Conservation (phyloP, 495 filamentous ascomycete species). For the Xylaria intraflava region DNA sequence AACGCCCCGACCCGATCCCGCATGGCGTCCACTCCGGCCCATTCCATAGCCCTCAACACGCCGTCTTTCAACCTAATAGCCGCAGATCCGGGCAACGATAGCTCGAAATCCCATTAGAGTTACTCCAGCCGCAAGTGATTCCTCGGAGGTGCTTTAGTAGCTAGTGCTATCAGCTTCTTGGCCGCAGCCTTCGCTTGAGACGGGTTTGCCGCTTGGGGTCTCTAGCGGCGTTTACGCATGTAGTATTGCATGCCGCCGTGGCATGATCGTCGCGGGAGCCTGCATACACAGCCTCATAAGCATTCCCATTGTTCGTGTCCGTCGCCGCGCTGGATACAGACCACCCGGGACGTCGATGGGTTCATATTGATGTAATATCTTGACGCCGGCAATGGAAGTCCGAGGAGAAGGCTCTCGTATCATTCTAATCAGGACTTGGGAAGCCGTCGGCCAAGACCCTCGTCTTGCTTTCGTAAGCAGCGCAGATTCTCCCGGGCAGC, state of each 20-base stretch:
- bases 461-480: neutral
- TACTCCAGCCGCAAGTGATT: constrained; percentile 19
- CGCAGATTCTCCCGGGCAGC: too few relatives aligned
- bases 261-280: constrained; percentile 35
- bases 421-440: too few relatives aligned
- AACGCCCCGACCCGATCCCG: constrained; percentile 26
- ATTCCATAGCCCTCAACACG: constrained; percentile 42
- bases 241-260: constrained; percentile 36
- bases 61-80: constrained; percentile 26
- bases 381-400: neutral
- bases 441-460: too few relatives aligned
- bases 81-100: neutral
- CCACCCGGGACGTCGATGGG: too few relatives aligned
- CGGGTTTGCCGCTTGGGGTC: constrained; percentile 37
- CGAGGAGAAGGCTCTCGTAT: too few relatives aligned
- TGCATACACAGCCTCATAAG: constrained; percentile 42
- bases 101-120: neutral
- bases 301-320: constrained; percentile 41
- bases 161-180: constrained; percentile 23
- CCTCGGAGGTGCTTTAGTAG: constrained; percentile 19
- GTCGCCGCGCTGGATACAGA: constrained; percentile 38
- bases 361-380: too few relatives aligned
- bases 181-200: constrained; percentile 23
- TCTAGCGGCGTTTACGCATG: constrained; percentile 45
- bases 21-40: constrained; percentile 44